Evolutionary conservation across 1,284 basidiomycete genomes (phyloP), one percentile per base, ranked within the genome.

Genomic region (Cutaneotrichosporon curvatum): DNA sequence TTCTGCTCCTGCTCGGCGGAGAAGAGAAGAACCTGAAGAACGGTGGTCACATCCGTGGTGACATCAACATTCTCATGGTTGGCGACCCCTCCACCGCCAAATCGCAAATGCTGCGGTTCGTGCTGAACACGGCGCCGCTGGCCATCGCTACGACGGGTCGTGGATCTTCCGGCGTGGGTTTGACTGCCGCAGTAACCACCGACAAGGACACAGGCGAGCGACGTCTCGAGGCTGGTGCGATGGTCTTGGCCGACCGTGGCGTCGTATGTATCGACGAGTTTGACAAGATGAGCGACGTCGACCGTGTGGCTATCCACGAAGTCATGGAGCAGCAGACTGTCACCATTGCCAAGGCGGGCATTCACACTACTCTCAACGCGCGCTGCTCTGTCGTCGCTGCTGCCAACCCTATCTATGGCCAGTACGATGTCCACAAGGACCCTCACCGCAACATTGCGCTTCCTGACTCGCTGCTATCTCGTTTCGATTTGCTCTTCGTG

Each of bases 241-340:
- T 99, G 95, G 95, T 99, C 28, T 82, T 99, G 39, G 95, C 95
- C n/a, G 95, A 99, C 71, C 83, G 92, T 53, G 95, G 95, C 18
- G 91, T 98, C 12, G 94, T 98, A 38, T 99, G 94, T 73, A 98
- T 99, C 61, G 95, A 99, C 73, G 94, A 99, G 73, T 99, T 99
- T 64, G 94, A 99, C 79, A 99, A 99, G 72, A 98, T 99, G 94
- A 91, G 87, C 25, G 95, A 98, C 61, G 80, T 96, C 56, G 94
- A 99, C 74, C 83, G 95, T 59, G 94, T 97, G n/a, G 94, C 95
- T 23, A 99, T 99, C 60, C 95, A 99, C 74, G 95, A 99, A 82
- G 95, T 97, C 63, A 99, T 99, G 95, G 94, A 98, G 70, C 90
- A 95, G 71, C 94, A 97, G 70, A 99, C 95, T 0, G 92, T 99